A percentile compares a stretch with the other conserved stretches of the same genome.
Evolutionary conservation across 306 rosid species (phyloP).

Genomic region (Quercus berberidifolia): DNA sequence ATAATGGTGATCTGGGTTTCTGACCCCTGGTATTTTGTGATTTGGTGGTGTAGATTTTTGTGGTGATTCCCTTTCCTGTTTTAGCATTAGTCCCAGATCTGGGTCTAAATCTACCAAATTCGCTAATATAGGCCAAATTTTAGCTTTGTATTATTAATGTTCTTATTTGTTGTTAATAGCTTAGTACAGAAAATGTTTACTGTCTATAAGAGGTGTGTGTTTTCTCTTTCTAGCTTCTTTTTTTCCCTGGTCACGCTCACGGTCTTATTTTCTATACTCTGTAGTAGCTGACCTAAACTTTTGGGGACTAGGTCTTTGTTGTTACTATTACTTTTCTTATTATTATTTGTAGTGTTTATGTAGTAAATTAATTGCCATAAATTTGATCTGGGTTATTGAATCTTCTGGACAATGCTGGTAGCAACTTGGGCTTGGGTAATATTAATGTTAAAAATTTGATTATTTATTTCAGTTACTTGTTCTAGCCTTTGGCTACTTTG

Average conservation of each 20-base stretch:
- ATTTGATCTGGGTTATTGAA: constrained; percentile 36
- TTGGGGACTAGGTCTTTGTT: too few species aligned
- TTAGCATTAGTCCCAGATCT: constrained; percentile 50
- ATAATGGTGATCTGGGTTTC: constrained; percentile 20
- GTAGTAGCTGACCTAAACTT: too few species aligned
- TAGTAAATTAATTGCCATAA: constrained; percentile 1
- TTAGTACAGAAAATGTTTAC: neutral
- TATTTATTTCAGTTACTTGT: neutral
- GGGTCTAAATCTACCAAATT: constrained; percentile 28
- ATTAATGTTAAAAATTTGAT: neutral
- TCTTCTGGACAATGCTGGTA: neutral
- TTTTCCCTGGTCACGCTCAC: neutral
- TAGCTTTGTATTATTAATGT: neutral
- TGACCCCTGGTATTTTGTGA: neutral
- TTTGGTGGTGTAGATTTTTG: constrained; percentile 28
- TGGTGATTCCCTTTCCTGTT: constrained; percentile 12
- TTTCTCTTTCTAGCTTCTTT: neutral
- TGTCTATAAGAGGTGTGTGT: neutral
- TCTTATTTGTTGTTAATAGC: constrained; percentile 11
- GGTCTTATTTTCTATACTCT: too few species aligned
- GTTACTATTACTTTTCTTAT: neutral
- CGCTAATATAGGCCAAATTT: constrained; percentile 8
- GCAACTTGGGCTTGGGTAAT: neutral
- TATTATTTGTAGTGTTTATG: neutral
- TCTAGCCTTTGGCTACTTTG: neutral